phyloP scores from a whole-genome alignment of 2,329 filamentous ascomycete species.

The Claviceps fusiformis region DNA sequence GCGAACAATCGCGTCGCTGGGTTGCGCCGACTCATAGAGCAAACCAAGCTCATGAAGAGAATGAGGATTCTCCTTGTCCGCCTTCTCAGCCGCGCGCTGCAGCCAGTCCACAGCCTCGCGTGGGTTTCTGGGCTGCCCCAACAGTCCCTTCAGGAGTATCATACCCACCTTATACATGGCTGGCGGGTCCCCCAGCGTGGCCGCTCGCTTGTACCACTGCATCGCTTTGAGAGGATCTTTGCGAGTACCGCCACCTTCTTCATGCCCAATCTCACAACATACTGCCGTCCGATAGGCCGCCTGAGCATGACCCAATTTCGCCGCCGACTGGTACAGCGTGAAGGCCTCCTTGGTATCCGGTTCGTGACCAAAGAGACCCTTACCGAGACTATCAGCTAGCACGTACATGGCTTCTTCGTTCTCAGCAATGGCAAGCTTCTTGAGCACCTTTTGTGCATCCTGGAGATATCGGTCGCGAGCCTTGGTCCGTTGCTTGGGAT shows the following conservation, averaged over 20 bases:
- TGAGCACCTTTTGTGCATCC: conserved; percentile 82
- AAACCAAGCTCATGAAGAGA: conserved; percentile 78
- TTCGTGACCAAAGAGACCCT: conserved; percentile 64
- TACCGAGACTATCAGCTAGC: conserved; percentile 77
- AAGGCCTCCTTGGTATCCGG: conserved; percentile 87
- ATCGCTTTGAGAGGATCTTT: conserved; percentile 88
- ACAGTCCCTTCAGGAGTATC: conserved; percentile 81
- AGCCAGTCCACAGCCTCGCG: conserved; percentile 84
- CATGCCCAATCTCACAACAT: conserved; percentile 90
- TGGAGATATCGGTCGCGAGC: conserved; percentile 69
- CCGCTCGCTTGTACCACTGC: conserved; percentile 94
- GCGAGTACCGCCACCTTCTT: conserved; percentile 85
- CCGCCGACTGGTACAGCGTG: conserved; percentile 81
- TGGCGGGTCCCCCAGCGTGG: conserved; percentile 75
- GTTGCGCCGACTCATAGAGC: conserved; percentile 48
- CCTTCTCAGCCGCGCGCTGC: conserved; percentile 79
- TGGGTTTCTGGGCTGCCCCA: conserved; percentile 74
- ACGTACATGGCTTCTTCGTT: conserved; percentile 88
- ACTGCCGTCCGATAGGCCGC: conserved; percentile 91
- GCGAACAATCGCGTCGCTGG: conserved; percentile 59
- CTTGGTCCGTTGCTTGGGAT: conserved; percentile 60
- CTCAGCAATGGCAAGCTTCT: conserved; percentile 64
- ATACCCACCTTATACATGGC: conserved; percentile 99
- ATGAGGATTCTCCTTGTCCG: conserved; percentile 83
- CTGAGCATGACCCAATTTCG: conserved; percentile 73